These are phyloP conservation scores for Scedosporium aurantiacum DNA, from an alignment of 2,329 filamentous ascomycete genomes.

Conservation along the genomic window DNA sequence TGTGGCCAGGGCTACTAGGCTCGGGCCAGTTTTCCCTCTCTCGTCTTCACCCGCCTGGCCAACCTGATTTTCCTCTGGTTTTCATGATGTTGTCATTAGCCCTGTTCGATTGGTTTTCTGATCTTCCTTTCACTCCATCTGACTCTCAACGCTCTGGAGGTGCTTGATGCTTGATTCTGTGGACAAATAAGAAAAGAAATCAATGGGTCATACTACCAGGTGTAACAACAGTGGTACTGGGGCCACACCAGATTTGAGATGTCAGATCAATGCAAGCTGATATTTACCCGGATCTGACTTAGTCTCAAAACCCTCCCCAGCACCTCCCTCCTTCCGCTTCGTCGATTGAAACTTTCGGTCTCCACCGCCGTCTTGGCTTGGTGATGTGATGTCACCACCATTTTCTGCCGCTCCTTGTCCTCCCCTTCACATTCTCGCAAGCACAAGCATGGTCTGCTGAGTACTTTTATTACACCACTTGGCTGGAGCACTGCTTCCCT, in stretches of 20 bases:
- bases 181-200: not conserved
- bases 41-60: not conserved
- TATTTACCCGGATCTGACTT: constrained; percentile 6
- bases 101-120: not conserved
- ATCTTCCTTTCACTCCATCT: not conserved
- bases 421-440: not conserved
- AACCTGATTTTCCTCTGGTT: not conserved
- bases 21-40: too few species aligned
- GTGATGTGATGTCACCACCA: constrained; percentile 5
- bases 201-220: too few species aligned
- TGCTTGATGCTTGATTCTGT: not conserved
- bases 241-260: not conserved
- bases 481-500: too few species aligned
- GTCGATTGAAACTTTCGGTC: not conserved
- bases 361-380: constrained; percentile 3
- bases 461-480: not conserved
- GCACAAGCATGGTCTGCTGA: not conserved
- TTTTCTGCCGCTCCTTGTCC: not conserved
- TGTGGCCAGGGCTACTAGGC: too few species aligned
- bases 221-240: not conserved
- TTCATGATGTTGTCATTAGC: not conserved
- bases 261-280: constrained; percentile 3
- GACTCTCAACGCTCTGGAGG: not conserved
- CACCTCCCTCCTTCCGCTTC: not conserved
- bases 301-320: not conserved